These are phyloP conservation scores for Antrodiella citrinella DNA, from an alignment of 768 basidiomycete genomes.

Conservation along the genomic window DNA sequence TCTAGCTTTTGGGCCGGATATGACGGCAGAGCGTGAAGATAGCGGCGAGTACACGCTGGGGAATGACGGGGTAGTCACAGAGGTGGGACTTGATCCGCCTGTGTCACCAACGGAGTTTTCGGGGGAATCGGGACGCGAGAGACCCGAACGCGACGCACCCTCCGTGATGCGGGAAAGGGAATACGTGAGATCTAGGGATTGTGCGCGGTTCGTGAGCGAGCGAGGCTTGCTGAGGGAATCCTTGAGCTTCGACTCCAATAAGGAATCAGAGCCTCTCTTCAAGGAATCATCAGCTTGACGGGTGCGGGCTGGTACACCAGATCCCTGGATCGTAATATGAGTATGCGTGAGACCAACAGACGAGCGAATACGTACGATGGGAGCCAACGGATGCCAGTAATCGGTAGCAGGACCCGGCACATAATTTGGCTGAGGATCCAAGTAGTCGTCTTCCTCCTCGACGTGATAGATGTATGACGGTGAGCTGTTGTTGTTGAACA, in stretches of 20 bases:
- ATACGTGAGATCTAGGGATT: slow-evolving; percentile 81
- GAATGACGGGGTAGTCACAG: slow-evolving; percentile 71
- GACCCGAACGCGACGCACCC: slow-evolving; percentile 38
- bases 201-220: slow-evolving; percentile 78
- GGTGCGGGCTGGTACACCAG: slow-evolving; percentile 59
- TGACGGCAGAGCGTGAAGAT: slow-evolving; percentile 28
- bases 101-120: slow-evolving; percentile 72
- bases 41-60: slow-evolving; percentile 75
- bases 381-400: slow-evolving; percentile 68
- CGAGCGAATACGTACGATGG: slow-evolving; percentile 44
- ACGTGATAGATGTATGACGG: slow-evolving; percentile 78
- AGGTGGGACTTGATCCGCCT: slow-evolving; percentile 72
- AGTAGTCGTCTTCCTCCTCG: slow-evolving; percentile 50
- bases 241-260: slow-evolving; percentile 77
- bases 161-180: slow-evolving; percentile 80
- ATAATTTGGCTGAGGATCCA: slow-evolving; percentile 44
- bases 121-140: slow-evolving; percentile 71
- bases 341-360: slow-evolving; percentile 4
- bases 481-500: slow-evolving; percentile 64
- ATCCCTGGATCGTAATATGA: slow-evolving; percentile 38
- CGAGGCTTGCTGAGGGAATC: slow-evolving; percentile 71
- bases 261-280: slow-evolving; percentile 78
- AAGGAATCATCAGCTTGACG: slow-evolving; percentile 67
- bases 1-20: slow-evolving; percentile 20
- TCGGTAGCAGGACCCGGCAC: slow-evolving; percentile 48